Evolutionary conservation across 768 basidiomycete species (phyloP).

Genomic region (Leccinum broughii): DNA sequence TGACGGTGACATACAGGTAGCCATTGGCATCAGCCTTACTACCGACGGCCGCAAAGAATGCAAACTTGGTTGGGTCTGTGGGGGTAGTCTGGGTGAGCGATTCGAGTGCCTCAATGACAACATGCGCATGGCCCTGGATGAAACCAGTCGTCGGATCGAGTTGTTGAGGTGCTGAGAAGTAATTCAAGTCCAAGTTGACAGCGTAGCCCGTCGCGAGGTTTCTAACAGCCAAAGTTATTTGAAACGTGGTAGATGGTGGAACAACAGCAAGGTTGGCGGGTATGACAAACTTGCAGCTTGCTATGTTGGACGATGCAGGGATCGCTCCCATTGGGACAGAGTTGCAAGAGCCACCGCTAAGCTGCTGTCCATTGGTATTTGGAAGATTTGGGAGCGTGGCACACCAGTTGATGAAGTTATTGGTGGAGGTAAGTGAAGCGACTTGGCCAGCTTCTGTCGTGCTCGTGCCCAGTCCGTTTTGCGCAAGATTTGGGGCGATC

Average conservation of each 20-base stretch:
- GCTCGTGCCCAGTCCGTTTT: slow-evolving; percentile 43
- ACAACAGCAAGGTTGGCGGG: slow-evolving; percentile 48
- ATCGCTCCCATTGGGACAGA: slow-evolving; percentile 64
- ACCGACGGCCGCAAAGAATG: slow-evolving; percentile 61
- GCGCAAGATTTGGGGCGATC: slow-evolving; percentile 53
- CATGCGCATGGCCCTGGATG: slow-evolving; percentile 62
- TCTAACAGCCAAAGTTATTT: slow-evolving; percentile 48
- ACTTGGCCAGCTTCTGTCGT: slow-evolving; percentile 45
- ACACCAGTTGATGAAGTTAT: slow-evolving; percentile 78
- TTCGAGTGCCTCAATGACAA: slow-evolving; percentile 55
- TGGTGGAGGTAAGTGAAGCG: slow-evolving; percentile 58
- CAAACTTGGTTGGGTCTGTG: slow-evolving; percentile 51
- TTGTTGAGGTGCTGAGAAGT: slow-evolving; percentile 56
- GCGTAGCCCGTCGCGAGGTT: slow-evolving; percentile 56
- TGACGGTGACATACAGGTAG: slow-evolving; percentile 46
- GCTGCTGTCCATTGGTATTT: slow-evolving; percentile 60
- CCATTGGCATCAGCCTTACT: slow-evolving; percentile 43
- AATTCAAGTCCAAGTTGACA: slow-evolving; percentile 53
- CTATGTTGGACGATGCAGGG: slow-evolving; percentile 48
- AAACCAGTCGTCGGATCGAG: slow-evolving; percentile 44
- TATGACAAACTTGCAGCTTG: slow-evolving; percentile 51
- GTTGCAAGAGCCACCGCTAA: slow-evolving; percentile 56
- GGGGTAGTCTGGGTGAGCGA: slow-evolving; percentile 50
- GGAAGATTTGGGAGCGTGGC: slow-evolving; percentile 46
- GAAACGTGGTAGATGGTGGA: slow-evolving; percentile 51